These are phyloP conservation scores for Rhizopogon rudus DNA, from an alignment of 768 basidiomycete genomes.

Conservation along the genomic window DNA sequence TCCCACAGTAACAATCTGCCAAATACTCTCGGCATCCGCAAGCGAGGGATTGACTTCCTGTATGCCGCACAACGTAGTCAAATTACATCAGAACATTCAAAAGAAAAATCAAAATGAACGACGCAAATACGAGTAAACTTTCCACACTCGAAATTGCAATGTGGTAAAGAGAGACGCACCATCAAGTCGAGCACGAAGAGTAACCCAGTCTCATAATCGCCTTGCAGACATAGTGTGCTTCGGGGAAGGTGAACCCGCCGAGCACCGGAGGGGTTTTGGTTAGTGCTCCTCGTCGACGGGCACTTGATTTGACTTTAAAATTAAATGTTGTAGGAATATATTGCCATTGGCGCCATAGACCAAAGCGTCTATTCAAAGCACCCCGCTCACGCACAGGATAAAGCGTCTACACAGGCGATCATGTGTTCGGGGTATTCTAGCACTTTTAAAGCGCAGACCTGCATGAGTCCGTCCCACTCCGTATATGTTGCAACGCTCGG, in stretches of 20 bases:
- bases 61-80: neutral
- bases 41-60: conserved; percentile 98
- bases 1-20: conserved; percentile 87
- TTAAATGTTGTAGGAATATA: neutral
- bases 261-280: conserved; percentile 50
- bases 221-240: conserved; percentile 98
- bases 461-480: too few relatives aligned
- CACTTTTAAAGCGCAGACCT: neutral
- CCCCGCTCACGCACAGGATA: too few relatives aligned
- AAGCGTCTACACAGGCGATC: neutral
- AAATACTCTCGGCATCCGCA: conserved; percentile 63
- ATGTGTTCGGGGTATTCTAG: too few relatives aligned
- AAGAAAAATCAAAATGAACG: neutral
- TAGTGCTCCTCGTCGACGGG: neutral
- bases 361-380: too few relatives aligned
- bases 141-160: too few relatives aligned
- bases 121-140: neutral
- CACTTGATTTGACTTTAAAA: conserved; percentile 2
- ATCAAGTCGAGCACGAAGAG: conserved; percentile 92
- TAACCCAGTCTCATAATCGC: conserved; percentile 89
- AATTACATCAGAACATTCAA: neutral
- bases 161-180: conserved; percentile 43
- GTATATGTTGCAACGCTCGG: conserved; percentile 68
- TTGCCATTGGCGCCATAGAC: neutral
- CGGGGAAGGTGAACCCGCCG: conserved; percentile 93